Base-by-base conservation (phyloP, 768 basidiomycete genomes). In the Porphyrellus cyaneotinctus region DNA sequence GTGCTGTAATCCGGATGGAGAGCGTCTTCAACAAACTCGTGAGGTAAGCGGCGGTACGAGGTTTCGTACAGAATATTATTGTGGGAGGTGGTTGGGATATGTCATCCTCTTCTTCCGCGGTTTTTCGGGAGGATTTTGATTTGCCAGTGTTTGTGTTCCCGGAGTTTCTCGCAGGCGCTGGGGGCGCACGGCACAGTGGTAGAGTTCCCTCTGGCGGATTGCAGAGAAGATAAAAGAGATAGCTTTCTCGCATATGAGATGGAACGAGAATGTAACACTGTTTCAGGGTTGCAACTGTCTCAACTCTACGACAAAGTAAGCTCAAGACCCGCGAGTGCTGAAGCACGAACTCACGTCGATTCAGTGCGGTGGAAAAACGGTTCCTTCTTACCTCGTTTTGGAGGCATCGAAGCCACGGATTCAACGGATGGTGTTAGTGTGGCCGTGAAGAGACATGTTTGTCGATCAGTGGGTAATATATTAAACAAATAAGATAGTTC, bases 371-470 rank as follows among this genome's bases (percentile, higher is more conserved):
- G 86, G 23, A 97, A 77, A 64, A 95, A 95, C 1, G 93, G 91
- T 56, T 80, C 84, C 64, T 85, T 78, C 70, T 95, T 98, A 6
- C 95, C 95, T 0, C 79, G 76, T 58, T 82, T 78, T 3, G 94
- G 91, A 8, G 84, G 71, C 18, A 85, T 84, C 33, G 79, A 75
- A 7, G 85, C 87, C 20, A 97, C 65, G 9, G 79, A 75, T 62
- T 95, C 89, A 52, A 99, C 91, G 0, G 92, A 82, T 7, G 85
- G 79, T 6, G 93, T 95, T 55, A 95, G 74, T 1, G 97, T 99
- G 1, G 97, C 97, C 0, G 97, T 99, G 71, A 98, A 98, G 37
- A 99, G 78, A 61, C 93, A 91, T 0, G 95, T 98, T 67, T 98
- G 95, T n/a, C 97, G 79, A 30, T 91, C 83, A 49, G 79, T 78